Evolutionary conservation across 352 stramenopile species (phyloP).

Genomic region (Elongisporangium undulatum): DNA sequence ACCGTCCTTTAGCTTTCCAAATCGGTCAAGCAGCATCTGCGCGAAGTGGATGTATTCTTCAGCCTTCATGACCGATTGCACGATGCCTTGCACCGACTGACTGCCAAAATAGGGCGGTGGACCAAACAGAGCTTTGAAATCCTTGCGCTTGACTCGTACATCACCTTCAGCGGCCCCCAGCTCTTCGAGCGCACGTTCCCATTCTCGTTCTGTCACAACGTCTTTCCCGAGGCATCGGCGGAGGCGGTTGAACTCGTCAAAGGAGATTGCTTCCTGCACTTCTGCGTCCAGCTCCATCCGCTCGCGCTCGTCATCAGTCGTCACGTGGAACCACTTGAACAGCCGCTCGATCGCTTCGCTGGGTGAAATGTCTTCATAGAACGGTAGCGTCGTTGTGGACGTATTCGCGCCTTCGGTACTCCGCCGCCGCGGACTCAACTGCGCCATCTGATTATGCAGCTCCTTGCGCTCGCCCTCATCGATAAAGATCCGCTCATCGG

Average conservation of each 20-base stretch:
- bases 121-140: slow-evolving; percentile 58
- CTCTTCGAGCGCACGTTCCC: slow-evolving; percentile 35
- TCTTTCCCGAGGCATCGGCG: slow-evolving; percentile 29
- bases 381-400: slow-evolving; percentile 37
- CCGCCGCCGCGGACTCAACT: slow-evolving; percentile 28
- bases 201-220: slow-evolving; percentile 19
- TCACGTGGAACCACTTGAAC: slow-evolving; percentile 32
- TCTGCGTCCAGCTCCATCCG: background rate
- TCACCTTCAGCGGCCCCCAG: slow-evolving; percentile 15
- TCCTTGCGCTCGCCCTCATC: slow-evolving; percentile 12
- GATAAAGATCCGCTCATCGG: slow-evolving; percentile 29
- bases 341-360: slow-evolving; percentile 33
- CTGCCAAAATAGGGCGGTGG: slow-evolving; percentile 52
- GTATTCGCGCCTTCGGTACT: slow-evolving; percentile 10
- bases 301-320: background rate
- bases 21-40: slow-evolving; percentile 29
- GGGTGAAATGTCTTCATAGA: slow-evolving; percentile 50
- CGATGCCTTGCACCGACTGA: slow-evolving; percentile 27
- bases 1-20: slow-evolving; percentile 15
- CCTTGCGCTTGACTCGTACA: slow-evolving; percentile 13
- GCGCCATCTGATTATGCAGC: slow-evolving; percentile 28
- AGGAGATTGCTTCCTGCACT: slow-evolving; percentile 16
- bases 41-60: slow-evolving; percentile 44
- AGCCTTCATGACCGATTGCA: slow-evolving; percentile 33
- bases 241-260: slow-evolving; percentile 38